Percentiles rank a stretch among this genome's conserved stretches.
Conservation (phyloP, 208 protist species). For the Lotmaria passim region DNA sequence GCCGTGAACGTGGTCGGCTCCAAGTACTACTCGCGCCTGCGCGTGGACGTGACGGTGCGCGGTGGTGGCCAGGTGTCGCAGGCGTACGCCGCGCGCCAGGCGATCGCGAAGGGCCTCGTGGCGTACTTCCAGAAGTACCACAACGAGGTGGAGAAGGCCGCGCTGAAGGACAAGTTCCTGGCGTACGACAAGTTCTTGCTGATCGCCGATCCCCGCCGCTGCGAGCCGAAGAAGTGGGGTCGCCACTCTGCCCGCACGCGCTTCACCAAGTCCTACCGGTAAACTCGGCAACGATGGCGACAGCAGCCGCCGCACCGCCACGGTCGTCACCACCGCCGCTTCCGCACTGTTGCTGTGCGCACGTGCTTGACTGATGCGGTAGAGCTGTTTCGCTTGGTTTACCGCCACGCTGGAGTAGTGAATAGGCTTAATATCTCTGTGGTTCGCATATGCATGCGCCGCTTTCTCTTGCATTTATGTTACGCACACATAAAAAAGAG, state of each 20-base stretch:
- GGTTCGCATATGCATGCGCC: background rate
- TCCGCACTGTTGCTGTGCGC: too few species aligned
- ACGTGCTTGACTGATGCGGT: too few species aligned
- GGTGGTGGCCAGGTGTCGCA: slow-evolving; percentile 99
- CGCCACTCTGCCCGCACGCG: slow-evolving; percentile 98
- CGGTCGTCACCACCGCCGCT: too few species aligned
- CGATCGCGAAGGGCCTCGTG: slow-evolving; percentile 98
- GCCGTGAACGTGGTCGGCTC: slow-evolving; percentile 97
- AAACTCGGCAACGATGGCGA: slow-evolving; percentile 34
- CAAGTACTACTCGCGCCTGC: slow-evolving; percentile 94
- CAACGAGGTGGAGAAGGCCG: slow-evolving; percentile 95
- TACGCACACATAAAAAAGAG: too few species aligned
- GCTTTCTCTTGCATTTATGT: slow-evolving; percentile 2
- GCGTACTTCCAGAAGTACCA: slow-evolving; percentile 99
- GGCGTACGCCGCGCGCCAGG: slow-evolving; percentile 99
- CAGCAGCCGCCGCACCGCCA: background rate
- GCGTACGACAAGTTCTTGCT: slow-evolving; percentile 98
- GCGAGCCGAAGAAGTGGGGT: slow-evolving; percentile 99
- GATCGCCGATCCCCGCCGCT: slow-evolving; percentile 99
- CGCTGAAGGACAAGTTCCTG: slow-evolving; percentile 98
- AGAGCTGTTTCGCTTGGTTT: background rate
- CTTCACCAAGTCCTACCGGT: slow-evolving; percentile 99
- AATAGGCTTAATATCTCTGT: background rate
- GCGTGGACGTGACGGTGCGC: slow-evolving; percentile 97
- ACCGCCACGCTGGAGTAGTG: background rate